Base-by-base conservation (phyloP, 805 yeast genomes). In the Metschnikowia borealis region DNA sequence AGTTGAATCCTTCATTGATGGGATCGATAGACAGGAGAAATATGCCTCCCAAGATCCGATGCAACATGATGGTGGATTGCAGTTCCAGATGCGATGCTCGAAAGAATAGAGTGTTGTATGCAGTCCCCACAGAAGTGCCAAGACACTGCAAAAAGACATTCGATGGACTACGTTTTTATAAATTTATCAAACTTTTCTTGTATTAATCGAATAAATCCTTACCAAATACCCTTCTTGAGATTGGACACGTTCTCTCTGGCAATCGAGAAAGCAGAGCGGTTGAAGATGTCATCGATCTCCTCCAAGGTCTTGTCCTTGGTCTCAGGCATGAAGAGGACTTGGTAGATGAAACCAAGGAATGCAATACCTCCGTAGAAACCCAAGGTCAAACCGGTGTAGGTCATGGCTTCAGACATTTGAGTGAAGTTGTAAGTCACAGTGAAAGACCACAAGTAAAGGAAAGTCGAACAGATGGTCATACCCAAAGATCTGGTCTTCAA, bases 21-120 rank as follows among this genome's bases (percentile, higher is more conserved):
- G 96, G 87, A 46, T 79, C 80, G 18, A 85, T 71, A 0, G 94
- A 81, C 4, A 96, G 90, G 14, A 92, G 66, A 67, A 83, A 87
- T 1, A 92, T 77, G 7, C 84, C 84, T 23, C 95, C 96, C n/a
- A 88, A 66, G n/a, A 90, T 77, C 60, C 95, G 74, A 49, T 80
- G 74, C 15, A 48, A 34, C 50, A 49, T 49, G 40, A 29, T 32
- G 45, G 18, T 32, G 38, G n/a, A 18, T 14, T 17, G 23, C 7
- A 41, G 21, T 14, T 20, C 29, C 20, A 20, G 18, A 14, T 20
- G 45, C 37, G 18, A 18, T 20, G 45, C 37, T 42, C 38, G 23
- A 21, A 34, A 42, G n/a, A 14, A 37, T 33, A n/a, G 34, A 32
- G 45, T 2, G 31, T 33, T 21, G n/a, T 20, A 33, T 42, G 38